Conservation (phyloP, 75 land plant genomes). For the Pseudotsuga menziesii region DNA sequence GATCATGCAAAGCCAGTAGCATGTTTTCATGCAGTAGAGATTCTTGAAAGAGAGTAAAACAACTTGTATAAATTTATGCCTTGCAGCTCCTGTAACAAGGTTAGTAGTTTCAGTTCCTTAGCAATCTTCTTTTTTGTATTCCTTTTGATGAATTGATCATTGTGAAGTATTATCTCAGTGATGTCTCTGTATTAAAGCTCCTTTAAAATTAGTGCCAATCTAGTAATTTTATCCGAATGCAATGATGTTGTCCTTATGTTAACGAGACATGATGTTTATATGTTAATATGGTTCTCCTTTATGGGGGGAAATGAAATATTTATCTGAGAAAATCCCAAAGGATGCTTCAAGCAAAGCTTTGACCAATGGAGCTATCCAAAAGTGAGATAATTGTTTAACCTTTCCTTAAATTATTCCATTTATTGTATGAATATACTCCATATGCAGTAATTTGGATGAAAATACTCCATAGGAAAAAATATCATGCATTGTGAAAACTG, state of each 20-base stretch:
- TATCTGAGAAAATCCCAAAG: slow-evolving; percentile 66
- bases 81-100: slow-evolving; percentile 63
- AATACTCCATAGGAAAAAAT: too few species aligned
- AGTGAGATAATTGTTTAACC: slow-evolving; percentile 13
- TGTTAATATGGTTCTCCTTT: slow-evolving; percentile 54
- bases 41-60: slow-evolving; percentile 67
- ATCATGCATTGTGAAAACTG: too few species aligned
- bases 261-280: not conserved
- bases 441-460: too few species aligned
- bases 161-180: too few species aligned
- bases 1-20: slow-evolving; percentile 54
- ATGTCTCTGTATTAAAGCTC: not conserved
- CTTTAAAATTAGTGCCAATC: not conserved
- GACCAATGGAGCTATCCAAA: slow-evolving; percentile 27
- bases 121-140: too few species aligned
- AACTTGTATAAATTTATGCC: slow-evolving; percentile 49
- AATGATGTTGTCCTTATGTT: not conserved
- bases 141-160: too few species aligned
- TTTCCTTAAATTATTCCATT: not conserved
- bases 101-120: slow-evolving; percentile 18
- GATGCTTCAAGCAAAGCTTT: slow-evolving; percentile 50
- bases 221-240: not conserved
- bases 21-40: slow-evolving; percentile 67
- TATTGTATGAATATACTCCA: too few species aligned
- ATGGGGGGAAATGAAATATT: slow-evolving; percentile 81